phyloP scores from a whole-genome alignment of 2,329 filamentous ascomycete genomes.

The Karstenula rhodostoma region DNA sequence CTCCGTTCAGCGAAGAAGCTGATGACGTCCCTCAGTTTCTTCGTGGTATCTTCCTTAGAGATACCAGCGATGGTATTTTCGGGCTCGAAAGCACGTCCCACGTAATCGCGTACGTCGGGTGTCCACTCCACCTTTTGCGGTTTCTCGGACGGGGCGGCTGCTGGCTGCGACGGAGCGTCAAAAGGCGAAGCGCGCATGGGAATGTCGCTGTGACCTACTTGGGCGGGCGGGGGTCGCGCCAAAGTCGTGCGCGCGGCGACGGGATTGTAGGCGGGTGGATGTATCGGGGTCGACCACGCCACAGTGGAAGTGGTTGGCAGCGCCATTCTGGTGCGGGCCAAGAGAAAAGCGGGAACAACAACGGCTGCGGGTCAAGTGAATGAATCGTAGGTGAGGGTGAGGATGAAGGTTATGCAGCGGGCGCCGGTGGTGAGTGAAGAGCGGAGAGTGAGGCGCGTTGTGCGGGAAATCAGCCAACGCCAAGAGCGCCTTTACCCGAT shows the following conservation, averaged over 20 bases:
- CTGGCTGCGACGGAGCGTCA: conserved; percentile 29
- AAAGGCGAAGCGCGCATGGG: conserved; percentile 9
- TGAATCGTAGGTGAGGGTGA: neutral
- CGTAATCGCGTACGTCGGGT: conserved; percentile 82
- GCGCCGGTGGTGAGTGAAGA: conserved; percentile 16
- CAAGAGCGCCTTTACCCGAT: conserved; percentile 20
- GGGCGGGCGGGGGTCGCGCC: conserved; percentile 25
- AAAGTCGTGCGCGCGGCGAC: conserved; percentile 55
- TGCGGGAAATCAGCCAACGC: neutral
- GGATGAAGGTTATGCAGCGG: neutral
- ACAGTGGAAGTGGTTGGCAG: conserved; percentile 37
- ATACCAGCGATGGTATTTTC: conserved; percentile 64
- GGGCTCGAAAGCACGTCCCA: conserved; percentile 84
- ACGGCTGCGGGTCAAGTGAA: neutral
- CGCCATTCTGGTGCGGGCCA: conserved; percentile 31
- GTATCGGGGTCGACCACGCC: conserved; percentile 36
- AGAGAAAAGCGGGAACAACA: neutral
- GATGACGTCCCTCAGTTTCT: conserved; percentile 85
- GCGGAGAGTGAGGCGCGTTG: conserved; percentile 25
- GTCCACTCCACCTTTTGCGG: conserved; percentile 78
- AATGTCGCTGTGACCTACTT: conserved; percentile 27
- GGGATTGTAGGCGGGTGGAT: conserved; percentile 54
- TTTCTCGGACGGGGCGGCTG: conserved; percentile 42
- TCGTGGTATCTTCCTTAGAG: conserved; percentile 74
- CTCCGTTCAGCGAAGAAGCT: conserved; percentile 79